Evolutionary conservation across 805 yeast species (phyloP), one percentile per base, ranked within the genome.

Genomic region (Candida dajiaensis): DNA sequence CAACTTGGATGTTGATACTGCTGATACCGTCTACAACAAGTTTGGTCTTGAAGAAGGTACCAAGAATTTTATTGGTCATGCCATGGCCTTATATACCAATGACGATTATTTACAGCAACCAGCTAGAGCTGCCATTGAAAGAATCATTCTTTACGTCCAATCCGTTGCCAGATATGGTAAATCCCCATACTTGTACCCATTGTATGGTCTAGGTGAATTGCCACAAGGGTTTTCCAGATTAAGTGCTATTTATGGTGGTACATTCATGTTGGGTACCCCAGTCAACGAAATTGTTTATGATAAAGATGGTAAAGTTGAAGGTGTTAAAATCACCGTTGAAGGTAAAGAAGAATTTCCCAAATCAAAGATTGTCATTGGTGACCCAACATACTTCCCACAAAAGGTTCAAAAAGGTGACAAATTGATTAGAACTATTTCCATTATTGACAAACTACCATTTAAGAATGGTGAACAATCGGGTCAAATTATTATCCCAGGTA

Each of bases 211-310:
- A 48, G 99, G 99, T 44, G 99, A 94, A 68, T 75, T 94, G 50
- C 99, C 99, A n/a, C 99, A 94, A 70, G 99, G 97, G 9, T 94
- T 94, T 72, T 97, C 98, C 11, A 79, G 99, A 65, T 78, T 94
- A 51, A 83, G 95, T 44, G 99, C 99, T 22, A 92, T 94, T 55
- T 89, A 94, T 63, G 99, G 99, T 53, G 99, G 99, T 61, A 92
- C 98, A 18, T 94, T 89, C 65, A 94, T 94, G 99, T 78, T 94
- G 62, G 96, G 89, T 64, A 92, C 96, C 28, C 97, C 97, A 41
- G 81, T 94, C 52, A 96, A 94, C 50, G 96, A 92, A 69, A 77
- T 90, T 18, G 73, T 86, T 43, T 90, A 83, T 66, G 80, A 76
- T 44, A 83, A 78, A 13, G 80, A 77, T 23, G 87, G 83, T 18